Evolutionary conservation across 805 yeast species (phyloP), one percentile per base, ranked within the genome.

Genomic region (Hanseniaspora pseudoguilliermondii): DNA sequence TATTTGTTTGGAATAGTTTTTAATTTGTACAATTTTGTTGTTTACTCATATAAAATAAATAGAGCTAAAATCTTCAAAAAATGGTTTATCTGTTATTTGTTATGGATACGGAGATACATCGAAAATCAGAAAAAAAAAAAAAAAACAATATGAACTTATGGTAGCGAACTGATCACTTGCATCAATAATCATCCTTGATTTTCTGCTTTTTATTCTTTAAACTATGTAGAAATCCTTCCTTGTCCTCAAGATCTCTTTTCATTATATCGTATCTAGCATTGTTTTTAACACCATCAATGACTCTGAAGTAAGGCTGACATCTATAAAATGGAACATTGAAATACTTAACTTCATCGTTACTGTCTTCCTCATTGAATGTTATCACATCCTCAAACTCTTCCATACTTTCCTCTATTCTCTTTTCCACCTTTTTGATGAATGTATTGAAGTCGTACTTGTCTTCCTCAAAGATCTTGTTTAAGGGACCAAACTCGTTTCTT

Each of bases 251-350:
- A 55, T 42, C 65, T 50, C 40, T 67, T 40, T 25, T 53, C 49
- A 55, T 60, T 40, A 66, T 69, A 2, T 62, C 64, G 8, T 69
- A 64, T 57, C 76, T 63, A 58, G 69, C 67, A 58, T 77, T 79
- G 25, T 77, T 80, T 29, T 76, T 73, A 2, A 79, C 81, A 23
- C 97, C 97, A 66, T 87, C 79, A 1, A 91, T 96, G 2, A 83
- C 82, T 62, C 98, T 76, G 74, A 91, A 91, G 66, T 86, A 85
- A 2, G 98, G 98, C 70, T 91, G 98, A 60, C 95, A 82, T 63
- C 97, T 77, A 97, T 97, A 91, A 67, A 84, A 89, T 1, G 98
- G 97, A 16, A 91, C 80, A 5, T 75, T 77, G 66, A 81, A 81
- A 67, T 93, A 91, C 15, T 47, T 51, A 8, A 35, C 34, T n/a